Evolutionary conservation across 768 basidiomycete species (phyloP), one percentile per base, ranked within the genome.

Genomic region (Naematelia aurantialba): DNA sequence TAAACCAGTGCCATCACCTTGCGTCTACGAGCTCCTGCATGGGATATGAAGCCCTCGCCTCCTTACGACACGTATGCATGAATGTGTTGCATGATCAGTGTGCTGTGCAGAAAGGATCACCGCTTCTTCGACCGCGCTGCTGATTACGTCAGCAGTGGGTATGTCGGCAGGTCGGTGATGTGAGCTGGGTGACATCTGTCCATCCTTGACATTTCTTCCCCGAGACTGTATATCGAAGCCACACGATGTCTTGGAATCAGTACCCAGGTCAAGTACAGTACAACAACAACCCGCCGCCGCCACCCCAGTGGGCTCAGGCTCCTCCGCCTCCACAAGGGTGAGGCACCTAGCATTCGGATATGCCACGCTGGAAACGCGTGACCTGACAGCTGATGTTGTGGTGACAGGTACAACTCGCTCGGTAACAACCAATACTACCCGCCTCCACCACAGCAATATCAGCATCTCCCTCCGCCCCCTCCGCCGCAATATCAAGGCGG

Each of bases 161-260:
- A 39, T 39, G 8, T 39, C 34, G 17, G 34, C 34, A 17, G 17
- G 17, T 39, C 34, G 34, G 34, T 39, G 34, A 8, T 39, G 34
- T 39, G 34, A 8, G 8, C 8, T 8, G 34, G 8, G 34, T 39
- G 8, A 17, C 34, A 39, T 39, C 17, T 39, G 17, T 39, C 8
- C 17, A 8, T 39, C 34, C 17, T 39, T 39, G 8, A 8, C 34
- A 8, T 8, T 39, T 39, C 34, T 39, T 39, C 34, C 17, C 34
- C 17, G 8, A 39, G 17, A 8, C 34, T 39, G 34, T 34, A 10
- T 34, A 24, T 22, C 52, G 56, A 42, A 21, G n/a, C n/a, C n/a
- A n/a, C n/a, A n/a, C n/a, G n/a, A 73, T 73, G 72, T 73, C 72
- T 13, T 73, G 72, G 72, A 73, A 69, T 54, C 56, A 62, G 34